phyloP scores from a whole-genome alignment of 2,329 filamentous ascomycete genomes.

The Orbilia ellipsospora region DNA sequence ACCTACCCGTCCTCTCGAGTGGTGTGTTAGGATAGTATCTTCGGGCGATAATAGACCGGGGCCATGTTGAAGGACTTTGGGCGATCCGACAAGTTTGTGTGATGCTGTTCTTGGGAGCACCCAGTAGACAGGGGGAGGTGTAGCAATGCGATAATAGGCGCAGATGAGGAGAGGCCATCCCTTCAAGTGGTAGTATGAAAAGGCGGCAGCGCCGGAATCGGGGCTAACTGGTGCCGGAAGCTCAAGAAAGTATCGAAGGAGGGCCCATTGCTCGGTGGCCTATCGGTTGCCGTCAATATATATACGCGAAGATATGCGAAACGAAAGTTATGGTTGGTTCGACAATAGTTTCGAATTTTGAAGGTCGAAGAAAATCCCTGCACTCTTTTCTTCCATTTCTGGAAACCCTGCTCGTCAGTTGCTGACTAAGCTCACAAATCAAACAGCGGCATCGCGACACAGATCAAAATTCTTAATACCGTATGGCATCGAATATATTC shows the following conservation, averaged over 20 bases:
- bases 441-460: no score
- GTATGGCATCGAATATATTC: no score
- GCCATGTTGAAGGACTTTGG: background rate
- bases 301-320: no score
- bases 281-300: no score
- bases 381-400: background rate
- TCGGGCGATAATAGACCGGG: background rate
- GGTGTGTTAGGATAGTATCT: background rate
- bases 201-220: no score
- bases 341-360: background rate
- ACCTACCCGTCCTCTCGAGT: background rate
- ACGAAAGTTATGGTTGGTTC: background rate
- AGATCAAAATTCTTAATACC: no score
- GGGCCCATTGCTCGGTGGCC: background rate
- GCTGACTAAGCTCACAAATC: no score
- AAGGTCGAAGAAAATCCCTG: background rate
- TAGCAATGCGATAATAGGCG: slow-evolving; percentile 17
- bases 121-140: slow-evolving; percentile 28
- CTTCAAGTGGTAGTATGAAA: no score
- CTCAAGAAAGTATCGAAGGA: background rate
- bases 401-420: background rate
- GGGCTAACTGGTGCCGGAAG: no score
- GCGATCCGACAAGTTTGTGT: background rate
- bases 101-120: slow-evolving; percentile 23
- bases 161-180: slow-evolving; percentile 21